Evolutionary conservation across 2,329 filamentous ascomycete genomes (phyloP), one percentile per base, ranked within the genome.

Genomic region (Colletotrichum caudatum): DNA sequence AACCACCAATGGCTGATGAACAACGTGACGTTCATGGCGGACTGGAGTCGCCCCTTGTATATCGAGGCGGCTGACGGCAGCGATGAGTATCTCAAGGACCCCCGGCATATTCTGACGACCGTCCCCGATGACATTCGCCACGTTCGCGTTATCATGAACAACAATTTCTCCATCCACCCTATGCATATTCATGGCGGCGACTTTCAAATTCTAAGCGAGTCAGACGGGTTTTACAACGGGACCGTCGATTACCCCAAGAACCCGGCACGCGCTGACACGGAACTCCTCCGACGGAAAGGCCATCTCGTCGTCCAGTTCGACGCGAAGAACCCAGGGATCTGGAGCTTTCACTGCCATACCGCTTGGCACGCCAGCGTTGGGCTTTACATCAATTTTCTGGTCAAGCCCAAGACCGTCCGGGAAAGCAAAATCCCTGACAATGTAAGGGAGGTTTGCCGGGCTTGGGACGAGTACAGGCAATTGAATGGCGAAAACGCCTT

Each of bases 161-260:
- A 90, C 74, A 81, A 85, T 53, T 88, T 90, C 65, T 79, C 81
- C 78, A 87, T 86, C 35, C 88, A 90, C 73, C 90, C 90, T 0
- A 90, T 91, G 83, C 90, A 92, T 79, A 80, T 92, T 1, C 91
- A 92, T 77, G 88, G 88, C 2, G 87, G 90, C 75, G 84, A 84
- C 73, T 89, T 90, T 78, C 88, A 88, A 76, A 81, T 87, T 26
- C 75, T 87, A 12, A 62, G 62, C 54, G 73, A 84, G 65, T 80
- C 81, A 0, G 82, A 82, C 35, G 76, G 80, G 1, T 76, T 78
- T 12, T 72, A 62, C 54, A 63, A 72, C 73, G 71, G 68, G 6
- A 51, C 44, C 1, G 35, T 73, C 12, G 41, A 35, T 16, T 41
- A 70, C 76, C 48, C 26, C 33, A 48, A 35, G 51, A 71, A 71